Conservation (phyloP, 164 flowering plant species). For the Umbilicus rupestris region DNA sequence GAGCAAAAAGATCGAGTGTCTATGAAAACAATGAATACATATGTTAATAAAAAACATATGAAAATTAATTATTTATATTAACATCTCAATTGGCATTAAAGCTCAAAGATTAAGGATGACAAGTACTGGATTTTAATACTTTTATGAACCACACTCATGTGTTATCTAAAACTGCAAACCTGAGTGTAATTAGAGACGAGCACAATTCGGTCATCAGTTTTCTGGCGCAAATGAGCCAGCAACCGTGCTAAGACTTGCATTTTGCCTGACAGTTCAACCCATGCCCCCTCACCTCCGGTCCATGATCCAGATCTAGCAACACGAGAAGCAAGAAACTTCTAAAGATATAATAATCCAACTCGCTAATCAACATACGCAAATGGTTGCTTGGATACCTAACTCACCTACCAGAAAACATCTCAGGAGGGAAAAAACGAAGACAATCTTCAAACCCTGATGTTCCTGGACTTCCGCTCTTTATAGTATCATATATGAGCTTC, state of each 20-base stretch:
- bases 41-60: background rate
- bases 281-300: conserved; percentile 91
- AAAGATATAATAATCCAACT: background rate
- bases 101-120: background rate
- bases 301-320: conserved; percentile 81
- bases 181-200: conserved; percentile 98
- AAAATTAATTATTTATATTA: background rate
- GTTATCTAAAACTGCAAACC: conserved; percentile 26
- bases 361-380: background rate
- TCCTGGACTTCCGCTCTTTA: conserved; percentile 71
- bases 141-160: background rate
- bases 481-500: conserved; percentile 91
- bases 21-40: conserved; percentile 19
- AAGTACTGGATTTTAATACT: background rate
- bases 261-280: conserved; percentile 98
- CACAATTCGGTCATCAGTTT: conserved; percentile 88
- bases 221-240: conserved; percentile 71
- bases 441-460: conserved; percentile 86
- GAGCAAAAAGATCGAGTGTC: conserved; percentile 96
- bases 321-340: conserved; percentile 6
- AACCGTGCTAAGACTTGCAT: conserved; percentile 95
- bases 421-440: conserved; percentile 79
- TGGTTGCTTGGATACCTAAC: conserved; percentile 6
- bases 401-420: conserved; percentile 87
- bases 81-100: background rate